Conservation (phyloP, 805 yeast genomes). For the Wickerhamomyces mucosus region DNA sequence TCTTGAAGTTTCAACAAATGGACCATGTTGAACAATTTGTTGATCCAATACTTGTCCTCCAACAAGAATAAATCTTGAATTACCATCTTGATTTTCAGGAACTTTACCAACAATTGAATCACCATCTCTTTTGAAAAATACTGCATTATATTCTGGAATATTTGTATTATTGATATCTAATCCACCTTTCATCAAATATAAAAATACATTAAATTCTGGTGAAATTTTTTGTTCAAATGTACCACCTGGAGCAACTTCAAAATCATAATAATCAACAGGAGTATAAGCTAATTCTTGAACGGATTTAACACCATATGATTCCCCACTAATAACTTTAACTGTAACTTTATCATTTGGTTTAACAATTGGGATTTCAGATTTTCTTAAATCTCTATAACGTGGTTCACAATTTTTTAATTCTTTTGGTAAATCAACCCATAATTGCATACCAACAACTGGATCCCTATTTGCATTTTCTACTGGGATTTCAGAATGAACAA, state of each 20-base stretch:
- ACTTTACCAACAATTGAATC: constrained; percentile 44
- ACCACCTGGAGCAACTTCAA: constrained; percentile 55
- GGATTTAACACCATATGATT: constrained; percentile 66
- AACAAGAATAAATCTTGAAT: constrained; percentile 57
- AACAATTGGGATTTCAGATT: constrained; percentile 62
- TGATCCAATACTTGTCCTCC: constrained; percentile 73
- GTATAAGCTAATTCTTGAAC: constrained; percentile 71
- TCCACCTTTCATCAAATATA: constrained; percentile 58
- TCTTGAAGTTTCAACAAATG: constrained; percentile 71
- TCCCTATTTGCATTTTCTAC: constrained; percentile 38
- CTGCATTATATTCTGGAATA: constrained; percentile 38
- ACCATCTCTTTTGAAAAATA: constrained; percentile 66
- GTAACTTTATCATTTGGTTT: constrained; percentile 52
- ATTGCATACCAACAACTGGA: constrained; percentile 61
- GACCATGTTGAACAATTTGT: constrained; percentile 79
- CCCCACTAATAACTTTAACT: constrained; percentile 72
- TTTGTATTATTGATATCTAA: constrained; percentile 35
- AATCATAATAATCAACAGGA: constrained; percentile 68
- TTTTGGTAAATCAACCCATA: constrained; percentile 81
- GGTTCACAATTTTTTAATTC: constrained; percentile 55
- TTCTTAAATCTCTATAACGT: constrained; percentile 67
- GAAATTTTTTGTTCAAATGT: constrained; percentile 51
- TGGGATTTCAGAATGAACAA: constrained; percentile 84
- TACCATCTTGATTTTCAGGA: constrained; percentile 31
- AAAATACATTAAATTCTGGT: constrained; percentile 52